Base-by-base conservation (phyloP, 169 alveolate species). In the Plasmodium gaboni region DNA sequence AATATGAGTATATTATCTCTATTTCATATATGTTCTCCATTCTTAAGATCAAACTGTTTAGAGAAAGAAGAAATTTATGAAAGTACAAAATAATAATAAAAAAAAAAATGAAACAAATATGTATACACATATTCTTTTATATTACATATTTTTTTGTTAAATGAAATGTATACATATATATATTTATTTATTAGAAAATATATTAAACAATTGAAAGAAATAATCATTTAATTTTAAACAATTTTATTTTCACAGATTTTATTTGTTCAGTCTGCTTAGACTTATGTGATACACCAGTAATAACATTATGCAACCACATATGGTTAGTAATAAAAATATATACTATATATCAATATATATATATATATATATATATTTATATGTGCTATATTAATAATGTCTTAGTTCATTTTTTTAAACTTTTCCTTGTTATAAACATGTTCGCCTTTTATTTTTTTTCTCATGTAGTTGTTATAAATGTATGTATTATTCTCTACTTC, bases 191-290 rank as follows among this genome's bases (percentile, higher is more conserved):
- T 28, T 28, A 28, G 5, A 28, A 28, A 17, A 42, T 60, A 73
- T 26, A 28, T 50, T 73, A 28, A 74, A 44, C 19, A 1, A 26
- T 61, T n/a, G 1, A 63, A 60, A 60, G 3, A 28, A 12, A n/a
- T 55, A 9, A 10, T 7, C 10, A 46, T 13, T 80, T 68, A 22
- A 44, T 50, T 15, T 76, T 76, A 48, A 12, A n/a, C n/a, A 55
- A 55, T 74, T 17, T 57, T 60, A 9, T 48, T 74, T 28, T 76
- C 50, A 26, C 44, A 83, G 91, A 83, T 61, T 83, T 83, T 10
- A 68, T 83, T n/a, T 83, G 91, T 48, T 83, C 91, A 12, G 91
- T 83, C 59, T 83, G 91, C 73, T 57, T 83, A 68, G 91, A 83
- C 55, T 67, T 83, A 83, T 83, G 85, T 19, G 73, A 83, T 32